Base-by-base conservation (phyloP, 2,329 filamentous ascomycete species). In the Pseudogymnoascus sp. region DNA sequence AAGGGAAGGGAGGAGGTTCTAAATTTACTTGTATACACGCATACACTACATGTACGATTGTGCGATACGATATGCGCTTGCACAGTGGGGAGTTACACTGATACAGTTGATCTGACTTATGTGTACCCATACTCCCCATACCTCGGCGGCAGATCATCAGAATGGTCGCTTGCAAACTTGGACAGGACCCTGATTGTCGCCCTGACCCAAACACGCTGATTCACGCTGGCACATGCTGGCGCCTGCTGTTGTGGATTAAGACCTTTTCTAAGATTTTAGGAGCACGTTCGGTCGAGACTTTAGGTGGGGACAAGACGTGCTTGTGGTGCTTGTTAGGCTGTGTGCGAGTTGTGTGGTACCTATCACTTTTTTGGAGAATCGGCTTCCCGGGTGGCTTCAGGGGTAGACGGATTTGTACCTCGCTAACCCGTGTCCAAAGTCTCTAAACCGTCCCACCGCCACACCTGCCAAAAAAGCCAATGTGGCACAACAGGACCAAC, bases 391-490 rank as follows among this genome's bases (percentile, higher is more conserved):
- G 42, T 46, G 21, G 42, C 42, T 46, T 46, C 42, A 46, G 42
- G 42, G 42, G 42, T 46, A 46, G 21, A 46, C 21, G 42, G 42
- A 46, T 46, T 25, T 25, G 42, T 46, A 46, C 42, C 42, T 25
- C 42, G 21, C 42, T 46, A 25, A 46, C 42, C 42, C 42, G 21
- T 46, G 9, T 34, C 31, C 31, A 34, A 28, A 28, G 25, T 28
- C 18, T 43, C 40, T 18, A 23, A 46, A 46, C 42, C 42, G 42
- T 46, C 42, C 18, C 12, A 46, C 21, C 38, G 42, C 42, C 21
- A 46, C 42, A 46, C 42, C 42, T 46, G 42, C 42, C 42, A 46
- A 46, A 46, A 40, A n/a, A n/a, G 42, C 42, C 21, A 46, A 46
- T 46, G 42, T 46, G 42, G 21, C 21, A 46, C 42, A 46, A 46